phyloP scores from a whole-genome alignment of 164 flowering plant species.

The Nymphaea thermarum region DNA sequence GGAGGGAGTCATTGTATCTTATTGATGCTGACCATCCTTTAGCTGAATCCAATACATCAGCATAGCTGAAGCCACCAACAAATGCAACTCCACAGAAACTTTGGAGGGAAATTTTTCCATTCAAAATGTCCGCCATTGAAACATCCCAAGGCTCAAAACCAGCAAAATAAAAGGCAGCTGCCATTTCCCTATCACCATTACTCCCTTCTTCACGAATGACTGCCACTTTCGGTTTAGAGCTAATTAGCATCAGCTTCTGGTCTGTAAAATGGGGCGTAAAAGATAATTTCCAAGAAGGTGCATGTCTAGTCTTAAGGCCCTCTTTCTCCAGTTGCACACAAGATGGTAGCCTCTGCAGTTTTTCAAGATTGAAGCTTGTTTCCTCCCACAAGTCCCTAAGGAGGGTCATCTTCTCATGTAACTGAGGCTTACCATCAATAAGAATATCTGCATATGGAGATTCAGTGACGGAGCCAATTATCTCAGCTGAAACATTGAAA shows the following conservation, averaged over 20 bases:
- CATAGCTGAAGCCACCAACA: conserved; percentile 43
- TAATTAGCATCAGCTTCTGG: conserved; percentile 33
- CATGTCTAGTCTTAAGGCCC: conserved; percentile 58
- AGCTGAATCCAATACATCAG: conserved; percentile 35
- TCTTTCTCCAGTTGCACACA: conserved; percentile 72
- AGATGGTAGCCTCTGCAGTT: conserved; percentile 58
- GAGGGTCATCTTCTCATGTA: conserved; percentile 41
- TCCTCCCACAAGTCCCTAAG: conserved; percentile 97
- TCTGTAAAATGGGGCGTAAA: conserved; percentile 63
- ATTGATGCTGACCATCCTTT: conserved; percentile 96
- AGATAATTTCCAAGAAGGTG: conserved; percentile 64
- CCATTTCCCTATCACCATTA: conserved; percentile 54
- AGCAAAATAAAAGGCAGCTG: conserved; percentile 84
- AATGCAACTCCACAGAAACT: conserved; percentile 73
- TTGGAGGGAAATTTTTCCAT: conserved; percentile 23
- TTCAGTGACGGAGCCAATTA: conserved; percentile 53
- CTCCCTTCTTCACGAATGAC: conserved; percentile 33
- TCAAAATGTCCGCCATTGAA: conserved; percentile 17
- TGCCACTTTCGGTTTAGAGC: conserved; percentile 74
- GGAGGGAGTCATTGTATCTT: conserved; percentile 54
- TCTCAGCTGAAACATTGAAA: conserved; percentile 34
- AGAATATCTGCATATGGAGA: conserved; percentile 33
- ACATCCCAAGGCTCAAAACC: conserved; percentile 47
- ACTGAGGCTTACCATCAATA: conserved; percentile 44
- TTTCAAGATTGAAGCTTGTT: conserved; percentile 78